These are phyloP conservation scores for Aaosphaeria arxii DNA, from an alignment of 2,329 filamentous ascomycete genomes.

Conservation along the genomic window DNA sequence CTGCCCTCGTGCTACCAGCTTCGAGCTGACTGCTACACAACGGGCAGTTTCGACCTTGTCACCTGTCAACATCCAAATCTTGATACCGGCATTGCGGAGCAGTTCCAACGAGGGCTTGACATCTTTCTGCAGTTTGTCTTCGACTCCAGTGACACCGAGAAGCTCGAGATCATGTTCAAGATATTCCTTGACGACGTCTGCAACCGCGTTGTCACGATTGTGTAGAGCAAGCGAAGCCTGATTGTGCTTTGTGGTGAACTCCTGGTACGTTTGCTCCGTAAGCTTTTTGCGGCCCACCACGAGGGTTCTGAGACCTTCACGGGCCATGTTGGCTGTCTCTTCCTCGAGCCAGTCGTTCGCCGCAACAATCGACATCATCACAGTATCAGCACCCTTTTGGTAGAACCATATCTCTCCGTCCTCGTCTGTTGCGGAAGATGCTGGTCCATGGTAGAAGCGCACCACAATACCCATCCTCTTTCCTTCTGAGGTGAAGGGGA, in stretches of 20 bases:
- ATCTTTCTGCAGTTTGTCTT: slow-evolving; percentile 92
- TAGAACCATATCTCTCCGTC: slow-evolving; percentile 94
- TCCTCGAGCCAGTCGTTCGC: slow-evolving; percentile 98
- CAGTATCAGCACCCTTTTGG: slow-evolving; percentile 96
- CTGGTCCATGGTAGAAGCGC: slow-evolving; percentile 61
- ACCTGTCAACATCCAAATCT: slow-evolving; percentile 99
- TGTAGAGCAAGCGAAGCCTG: slow-evolving; percentile 78
- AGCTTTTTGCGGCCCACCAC: slow-evolving; percentile 92
- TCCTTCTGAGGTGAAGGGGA: slow-evolving; percentile 95
- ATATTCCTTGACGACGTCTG: slow-evolving; percentile 72
- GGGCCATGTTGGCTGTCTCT: slow-evolving; percentile 98
- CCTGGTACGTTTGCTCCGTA: slow-evolving; percentile 72
- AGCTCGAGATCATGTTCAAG: slow-evolving; percentile 88
- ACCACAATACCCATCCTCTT: slow-evolving; percentile 98
- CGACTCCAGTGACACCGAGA: slow-evolving; percentile 94
- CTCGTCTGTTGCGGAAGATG: slow-evolving; percentile 45
- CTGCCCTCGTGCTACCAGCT: slow-evolving; percentile 88
- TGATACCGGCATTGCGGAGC: slow-evolving; percentile 93
- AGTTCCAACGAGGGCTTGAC: slow-evolving; percentile 95
- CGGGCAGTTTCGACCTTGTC: slow-evolving; percentile 98
- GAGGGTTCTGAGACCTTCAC: slow-evolving; percentile 88
- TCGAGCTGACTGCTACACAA: slow-evolving; percentile 92
- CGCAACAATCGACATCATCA: slow-evolving; percentile 94
- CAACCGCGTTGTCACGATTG: slow-evolving; percentile 78
- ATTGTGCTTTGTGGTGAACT: slow-evolving; percentile 72